Percentiles rank a stretch among this genome's conserved stretches.
Conservation (phyloP, 306 rosid genomes). For the Citrullus colocynthis region DNA sequence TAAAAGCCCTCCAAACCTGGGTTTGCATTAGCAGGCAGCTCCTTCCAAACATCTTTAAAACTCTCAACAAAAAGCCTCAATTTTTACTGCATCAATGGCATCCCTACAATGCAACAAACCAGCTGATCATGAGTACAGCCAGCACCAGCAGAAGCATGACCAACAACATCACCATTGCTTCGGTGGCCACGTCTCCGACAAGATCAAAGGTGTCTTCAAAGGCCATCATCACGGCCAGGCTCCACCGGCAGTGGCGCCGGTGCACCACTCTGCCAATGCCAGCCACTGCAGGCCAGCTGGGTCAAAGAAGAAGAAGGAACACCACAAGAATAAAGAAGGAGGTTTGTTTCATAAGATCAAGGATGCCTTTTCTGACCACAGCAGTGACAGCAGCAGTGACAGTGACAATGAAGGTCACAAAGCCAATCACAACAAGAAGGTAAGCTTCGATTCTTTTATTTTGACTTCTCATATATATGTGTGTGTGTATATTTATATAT, state of each 20-base stretch:
- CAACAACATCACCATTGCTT: neutral
- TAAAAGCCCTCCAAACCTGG: neutral
- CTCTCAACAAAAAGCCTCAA: neutral
- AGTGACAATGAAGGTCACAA: conserved; percentile 11
- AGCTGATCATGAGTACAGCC: neutral
- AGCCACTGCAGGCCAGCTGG: neutral
- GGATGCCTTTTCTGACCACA: neutral
- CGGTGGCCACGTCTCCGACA: neutral
- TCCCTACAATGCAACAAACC: neutral
- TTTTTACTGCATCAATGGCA: neutral
- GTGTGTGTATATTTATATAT: too few species aligned
- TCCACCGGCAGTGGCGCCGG: neutral
- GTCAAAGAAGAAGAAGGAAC: neutral
- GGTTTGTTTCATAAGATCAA: neutral
- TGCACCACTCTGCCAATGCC: neutral
- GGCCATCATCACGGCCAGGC: neutral
- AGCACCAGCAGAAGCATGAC: neutral
- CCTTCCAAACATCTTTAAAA: neutral
- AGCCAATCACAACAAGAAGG: conserved; percentile 3
- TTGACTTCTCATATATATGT: neutral
- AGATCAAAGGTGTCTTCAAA: neutral
- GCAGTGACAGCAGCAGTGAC: conserved; percentile 2
- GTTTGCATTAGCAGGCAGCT: neutral
- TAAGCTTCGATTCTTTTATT: neutral
- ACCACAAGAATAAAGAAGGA: neutral